phyloP scores from a whole-genome alignment of 1,284 basidiomycete species.

The Earliella scabrosa region DNA sequence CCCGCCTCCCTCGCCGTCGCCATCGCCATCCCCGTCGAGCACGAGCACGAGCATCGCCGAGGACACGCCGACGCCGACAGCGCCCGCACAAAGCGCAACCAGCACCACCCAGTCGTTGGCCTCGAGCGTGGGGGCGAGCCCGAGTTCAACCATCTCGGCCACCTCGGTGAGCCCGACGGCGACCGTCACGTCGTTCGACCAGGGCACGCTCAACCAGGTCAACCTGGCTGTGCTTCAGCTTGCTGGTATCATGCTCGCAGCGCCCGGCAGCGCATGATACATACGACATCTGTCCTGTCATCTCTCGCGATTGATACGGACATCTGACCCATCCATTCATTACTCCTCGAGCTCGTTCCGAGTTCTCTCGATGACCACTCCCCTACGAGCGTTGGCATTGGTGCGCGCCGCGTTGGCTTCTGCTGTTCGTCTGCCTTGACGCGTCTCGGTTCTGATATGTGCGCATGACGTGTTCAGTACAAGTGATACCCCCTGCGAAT shows the following conservation, averaged over 20 bases:
- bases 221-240: constrained; percentile 24
- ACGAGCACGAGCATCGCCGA: constrained; percentile 1
- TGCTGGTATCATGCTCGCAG: constrained; percentile 3
- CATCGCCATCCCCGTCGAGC: constrained; percentile 11
- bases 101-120: background rate
- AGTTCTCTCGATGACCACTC: too few relatives aligned
- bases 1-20: too few relatives aligned
- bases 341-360: too few relatives aligned
- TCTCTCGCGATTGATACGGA: too few relatives aligned
- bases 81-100: constrained; percentile 5
- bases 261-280: background rate
- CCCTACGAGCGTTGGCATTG: too few relatives aligned
- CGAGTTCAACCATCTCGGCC: constrained; percentile 1
- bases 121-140: background rate
- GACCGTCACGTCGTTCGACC: constrained; percentile 14
- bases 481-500: too few relatives aligned
- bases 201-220: constrained; percentile 24
- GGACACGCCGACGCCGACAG: constrained; percentile 5
- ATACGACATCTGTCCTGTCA: too few relatives aligned
- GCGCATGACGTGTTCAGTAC: too few relatives aligned
- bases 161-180: constrained; percentile 3
- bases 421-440: too few relatives aligned
- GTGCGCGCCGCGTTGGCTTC: too few relatives aligned
- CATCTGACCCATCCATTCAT: too few relatives aligned
- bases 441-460: too few relatives aligned